Evolutionary conservation across 768 basidiomycete genomes (phyloP).

Genomic region (Rhodotorula toruloides): DNA sequence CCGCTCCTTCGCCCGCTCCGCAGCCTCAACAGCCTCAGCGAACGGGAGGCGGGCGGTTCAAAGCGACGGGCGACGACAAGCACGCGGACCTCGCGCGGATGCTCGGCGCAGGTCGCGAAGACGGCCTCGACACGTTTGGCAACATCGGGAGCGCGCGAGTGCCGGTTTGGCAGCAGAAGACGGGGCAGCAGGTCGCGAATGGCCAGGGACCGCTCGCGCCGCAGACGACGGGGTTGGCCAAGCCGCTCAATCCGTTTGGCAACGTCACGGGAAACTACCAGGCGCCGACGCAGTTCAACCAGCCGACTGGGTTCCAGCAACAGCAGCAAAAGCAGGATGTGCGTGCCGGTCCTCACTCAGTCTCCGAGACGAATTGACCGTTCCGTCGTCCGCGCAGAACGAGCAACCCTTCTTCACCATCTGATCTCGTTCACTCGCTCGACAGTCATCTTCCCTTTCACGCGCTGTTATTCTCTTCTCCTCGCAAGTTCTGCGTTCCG

Average conservation of each 20-base stretch:
- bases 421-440: not conserved
- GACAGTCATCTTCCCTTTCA: too few relatives aligned
- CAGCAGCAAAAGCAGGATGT: slow-evolving; percentile 26
- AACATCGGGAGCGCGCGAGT: slow-evolving; percentile 63
- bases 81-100: slow-evolving; percentile 69
- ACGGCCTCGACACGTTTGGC: slow-evolving; percentile 87
- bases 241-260: slow-evolving; percentile 33
- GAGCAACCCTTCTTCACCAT: slow-evolving; percentile 27
- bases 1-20: slow-evolving; percentile 46
- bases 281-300: slow-evolving; percentile 29
- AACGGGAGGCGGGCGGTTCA: slow-evolving; percentile 13
- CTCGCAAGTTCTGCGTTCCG: too few relatives aligned
- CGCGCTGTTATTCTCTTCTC: too few relatives aligned
- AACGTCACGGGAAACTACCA: slow-evolving; percentile 10
- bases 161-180: slow-evolving; percentile 36
- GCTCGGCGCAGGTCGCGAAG: slow-evolving; percentile 74
- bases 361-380: too few relatives aligned
- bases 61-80: slow-evolving; percentile 57
- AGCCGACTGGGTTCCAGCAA: slow-evolving; percentile 29
- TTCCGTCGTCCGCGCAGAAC: slow-evolving; percentile 1
- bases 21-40: slow-evolving; percentile 18
- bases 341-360: too few relatives aligned
- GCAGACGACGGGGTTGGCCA: slow-evolving; percentile 24
- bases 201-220: slow-evolving; percentile 17
- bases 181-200: slow-evolving; percentile 17